A percentile compares a stretch with the other conserved stretches of the same genome.
Evolutionary conservation across 2,329 filamentous ascomycete species (phyloP).

Genomic region (Zasmidium angulare): DNA sequence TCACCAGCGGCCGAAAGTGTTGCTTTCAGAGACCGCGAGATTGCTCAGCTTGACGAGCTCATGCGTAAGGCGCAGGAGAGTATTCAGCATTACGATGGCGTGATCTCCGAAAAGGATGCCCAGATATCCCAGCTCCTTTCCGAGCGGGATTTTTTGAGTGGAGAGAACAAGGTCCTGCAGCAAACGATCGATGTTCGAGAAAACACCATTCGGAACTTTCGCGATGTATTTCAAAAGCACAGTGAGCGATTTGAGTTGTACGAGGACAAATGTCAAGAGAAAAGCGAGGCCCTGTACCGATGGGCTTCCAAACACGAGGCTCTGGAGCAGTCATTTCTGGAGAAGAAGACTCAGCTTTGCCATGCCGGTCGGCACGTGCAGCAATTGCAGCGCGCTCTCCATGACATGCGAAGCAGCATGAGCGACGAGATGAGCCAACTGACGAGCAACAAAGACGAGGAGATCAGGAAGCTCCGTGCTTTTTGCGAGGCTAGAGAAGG

Average conservation of each 20-base stretch:
- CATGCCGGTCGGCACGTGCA: slow-evolving; percentile 12
- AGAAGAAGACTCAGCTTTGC: slow-evolving; percentile 13
- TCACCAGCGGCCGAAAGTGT: slow-evolving; percentile 18
- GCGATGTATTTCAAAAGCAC: slow-evolving; percentile 7
- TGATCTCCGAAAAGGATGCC: slow-evolving; percentile 10
- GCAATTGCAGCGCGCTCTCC: slow-evolving; percentile 10
- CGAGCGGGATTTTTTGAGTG: slow-evolving; percentile 1
- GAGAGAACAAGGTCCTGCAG: slow-evolving; percentile 10
- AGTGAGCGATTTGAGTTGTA: slow-evolving; percentile 8
- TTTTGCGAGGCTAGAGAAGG: slow-evolving; percentile 29
- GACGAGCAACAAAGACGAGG: slow-evolving; percentile 14
- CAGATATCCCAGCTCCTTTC: slow-evolving; percentile 6
- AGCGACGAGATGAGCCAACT: slow-evolving; percentile 19
- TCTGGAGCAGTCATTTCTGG: slow-evolving; percentile 10
- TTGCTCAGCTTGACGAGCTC: slow-evolving; percentile 23
- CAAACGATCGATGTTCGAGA: slow-evolving; percentile 8
- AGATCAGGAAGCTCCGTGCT: slow-evolving; percentile 20
- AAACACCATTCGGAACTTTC: slow-evolving; percentile 7
- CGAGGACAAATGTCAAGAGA: slow-evolving; percentile 5
- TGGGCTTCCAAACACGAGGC: slow-evolving; percentile 10
- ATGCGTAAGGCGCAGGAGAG: slow-evolving; percentile 16
- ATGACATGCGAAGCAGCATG: slow-evolving; percentile 7
- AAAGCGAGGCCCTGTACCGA: slow-evolving; percentile 10
- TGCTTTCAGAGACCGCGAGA: slow-evolving; percentile 30
- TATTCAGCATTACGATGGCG: slow-evolving; percentile 15